phyloP scores from a whole-genome alignment of 2,329 filamentous ascomycete genomes.

The Macrophomina tecta region DNA sequence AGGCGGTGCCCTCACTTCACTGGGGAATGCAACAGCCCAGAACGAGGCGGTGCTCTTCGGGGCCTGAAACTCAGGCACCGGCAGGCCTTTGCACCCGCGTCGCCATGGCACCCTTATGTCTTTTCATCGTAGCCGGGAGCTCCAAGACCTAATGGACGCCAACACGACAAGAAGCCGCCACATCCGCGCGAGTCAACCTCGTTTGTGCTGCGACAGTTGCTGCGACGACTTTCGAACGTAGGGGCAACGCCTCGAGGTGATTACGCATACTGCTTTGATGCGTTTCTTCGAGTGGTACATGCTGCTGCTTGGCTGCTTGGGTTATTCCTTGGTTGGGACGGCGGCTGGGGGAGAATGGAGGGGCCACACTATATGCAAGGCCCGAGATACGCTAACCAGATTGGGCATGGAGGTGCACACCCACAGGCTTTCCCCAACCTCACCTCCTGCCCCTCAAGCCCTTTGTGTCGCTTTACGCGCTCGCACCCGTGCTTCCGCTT shows the following conservation, averaged over 20 bases:
- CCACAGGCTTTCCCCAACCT: not conserved
- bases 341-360: slow-evolving; percentile 18
- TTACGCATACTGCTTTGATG: not conserved
- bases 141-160: not conserved
- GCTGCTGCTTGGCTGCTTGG: not conserved
- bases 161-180: not conserved
- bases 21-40: slow-evolving; percentile 6
- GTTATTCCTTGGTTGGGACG: not conserved
- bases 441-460: not conserved
- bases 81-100: not conserved
- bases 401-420: not conserved
- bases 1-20: slow-evolving; percentile 1
- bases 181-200: not conserved
- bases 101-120: not conserved
- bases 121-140: not conserved
- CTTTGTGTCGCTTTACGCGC: too few species aligned
- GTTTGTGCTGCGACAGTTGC: not conserved
- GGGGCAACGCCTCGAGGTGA: not conserved
- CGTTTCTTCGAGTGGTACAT: slow-evolving; percentile 5
- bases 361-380: slow-evolving; percentile 10
- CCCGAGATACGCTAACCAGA: not conserved
- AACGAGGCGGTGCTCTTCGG: not conserved
- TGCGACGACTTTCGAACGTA: not conserved
- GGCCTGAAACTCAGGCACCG: too few species aligned
- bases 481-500: too few species aligned